Conservation (phyloP, 495 filamentous ascomycete species). For the Tuber borchii region DNA sequence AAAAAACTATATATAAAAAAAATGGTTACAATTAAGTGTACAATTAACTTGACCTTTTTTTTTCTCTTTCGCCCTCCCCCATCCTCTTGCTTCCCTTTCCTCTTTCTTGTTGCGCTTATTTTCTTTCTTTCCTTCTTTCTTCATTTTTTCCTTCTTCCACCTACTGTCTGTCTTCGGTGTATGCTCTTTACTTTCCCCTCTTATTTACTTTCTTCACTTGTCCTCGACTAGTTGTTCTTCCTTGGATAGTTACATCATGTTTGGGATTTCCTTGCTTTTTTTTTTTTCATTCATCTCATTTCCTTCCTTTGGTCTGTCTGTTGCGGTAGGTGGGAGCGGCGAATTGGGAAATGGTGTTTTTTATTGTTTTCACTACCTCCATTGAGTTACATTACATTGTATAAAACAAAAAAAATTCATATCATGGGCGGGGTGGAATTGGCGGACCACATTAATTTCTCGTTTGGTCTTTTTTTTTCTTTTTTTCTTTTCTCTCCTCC, state of each 20-base stretch:
- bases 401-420: slow-evolving; percentile 7
- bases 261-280: slow-evolving; percentile 5
- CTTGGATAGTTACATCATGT: not conserved
- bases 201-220: not conserved
- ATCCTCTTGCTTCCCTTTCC: not conserved
- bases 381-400: not conserved
- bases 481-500: not conserved
- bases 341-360: slow-evolving; percentile 38
- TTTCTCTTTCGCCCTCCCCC: not conserved
- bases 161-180: not conserved
- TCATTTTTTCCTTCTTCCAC: not conserved
- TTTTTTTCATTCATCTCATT: slow-evolving; percentile 21
- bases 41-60: slow-evolving; percentile 25
- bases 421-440: not conserved
- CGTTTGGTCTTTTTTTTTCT: not conserved
- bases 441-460: not conserved
- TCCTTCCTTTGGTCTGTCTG: slow-evolving; percentile 21
- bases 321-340: slow-evolving; percentile 38
- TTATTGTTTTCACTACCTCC: slow-evolving; percentile 5
- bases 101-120: slow-evolving; percentile 7
- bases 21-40: slow-evolving; percentile 19
- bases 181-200: not conserved
- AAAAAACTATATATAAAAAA: not conserved
- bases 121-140: slow-evolving; percentile 6
- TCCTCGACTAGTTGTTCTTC: not conserved